Conservation (phyloP, 2,329 filamentous ascomycete species). For the Penicillium glabrum region DNA sequence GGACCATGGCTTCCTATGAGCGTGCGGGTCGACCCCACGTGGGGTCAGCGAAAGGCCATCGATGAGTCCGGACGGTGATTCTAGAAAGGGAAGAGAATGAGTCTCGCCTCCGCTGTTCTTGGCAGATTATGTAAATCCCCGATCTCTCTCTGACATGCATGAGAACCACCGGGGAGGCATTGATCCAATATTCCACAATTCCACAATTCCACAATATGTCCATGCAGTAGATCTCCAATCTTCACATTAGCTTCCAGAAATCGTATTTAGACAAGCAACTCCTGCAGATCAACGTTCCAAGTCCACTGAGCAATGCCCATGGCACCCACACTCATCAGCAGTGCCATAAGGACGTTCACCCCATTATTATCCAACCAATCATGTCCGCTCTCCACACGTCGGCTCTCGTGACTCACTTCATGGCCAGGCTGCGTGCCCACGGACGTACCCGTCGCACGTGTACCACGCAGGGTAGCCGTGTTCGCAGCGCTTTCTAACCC, state of each 20-base stretch:
- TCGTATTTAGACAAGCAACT: constrained; percentile 9
- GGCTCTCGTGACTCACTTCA: constrained; percentile 53
- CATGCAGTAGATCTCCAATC: background rate
- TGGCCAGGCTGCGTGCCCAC: constrained; percentile 12
- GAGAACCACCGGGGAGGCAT: background rate
- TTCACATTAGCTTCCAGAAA: background rate
- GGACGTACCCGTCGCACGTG: constrained; percentile 14
- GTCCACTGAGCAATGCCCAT: constrained; percentile 57
- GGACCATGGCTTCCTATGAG: constrained; percentile 17
- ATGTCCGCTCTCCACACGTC: constrained; percentile 65
- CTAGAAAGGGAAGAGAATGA: background rate
- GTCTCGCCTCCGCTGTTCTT: background rate
- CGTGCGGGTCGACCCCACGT: constrained; percentile 5
- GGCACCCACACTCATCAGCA: constrained; percentile 72
- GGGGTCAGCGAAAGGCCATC: background rate
- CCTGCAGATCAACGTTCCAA: constrained; percentile 30
- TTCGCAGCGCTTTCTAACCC: constrained; percentile 30
- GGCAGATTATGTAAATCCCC: background rate
- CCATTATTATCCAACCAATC: constrained; percentile 91
- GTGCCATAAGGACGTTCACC: constrained; percentile 91
- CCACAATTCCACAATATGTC: background rate
- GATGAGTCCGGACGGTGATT: background rate
- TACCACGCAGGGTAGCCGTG: constrained; percentile 27
- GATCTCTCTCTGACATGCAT: background rate
- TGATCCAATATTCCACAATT: background rate